phyloP scores from a whole-genome alignment of 345 rosid genomes.

The Melastoma malabathricum region DNA sequence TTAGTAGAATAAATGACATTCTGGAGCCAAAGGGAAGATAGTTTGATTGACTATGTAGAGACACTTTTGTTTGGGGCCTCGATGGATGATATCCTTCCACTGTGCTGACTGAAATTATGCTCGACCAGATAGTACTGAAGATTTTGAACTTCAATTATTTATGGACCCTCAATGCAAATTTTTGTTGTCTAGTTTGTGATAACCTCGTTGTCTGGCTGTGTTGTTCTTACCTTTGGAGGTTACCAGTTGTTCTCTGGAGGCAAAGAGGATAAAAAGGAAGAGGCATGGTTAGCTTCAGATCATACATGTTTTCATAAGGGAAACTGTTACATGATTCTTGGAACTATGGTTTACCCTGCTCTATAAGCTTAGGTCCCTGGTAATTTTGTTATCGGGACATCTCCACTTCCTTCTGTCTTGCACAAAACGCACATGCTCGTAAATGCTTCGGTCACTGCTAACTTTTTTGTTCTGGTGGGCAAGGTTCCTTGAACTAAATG shows the following conservation, averaged over 20 bases:
- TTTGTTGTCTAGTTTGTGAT: slow-evolving; percentile 45
- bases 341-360: neutral
- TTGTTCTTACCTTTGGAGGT: slow-evolving; percentile 34
- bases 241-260: slow-evolving; percentile 41
- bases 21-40: no score
- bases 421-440: neutral
- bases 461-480: neutral
- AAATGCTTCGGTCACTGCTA: neutral
- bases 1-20: no score
- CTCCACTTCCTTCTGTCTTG: neutral
- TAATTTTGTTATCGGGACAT: neutral
- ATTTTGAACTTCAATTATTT: no score
- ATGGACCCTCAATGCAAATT: neutral
- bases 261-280: slow-evolving; percentile 27
- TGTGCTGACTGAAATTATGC: no score
- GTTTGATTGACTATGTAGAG: no score
- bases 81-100: no score
- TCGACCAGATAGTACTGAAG: no score
- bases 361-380: no score
- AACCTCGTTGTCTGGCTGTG: slow-evolving; percentile 56
- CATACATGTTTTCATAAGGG: neutral
- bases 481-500: neutral
- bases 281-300: slow-evolving; percentile 20
- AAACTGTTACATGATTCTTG: neutral
- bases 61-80: no score